Conservation (phyloP, 495 filamentous ascomycete genomes). For the Podospora comata region DNA sequence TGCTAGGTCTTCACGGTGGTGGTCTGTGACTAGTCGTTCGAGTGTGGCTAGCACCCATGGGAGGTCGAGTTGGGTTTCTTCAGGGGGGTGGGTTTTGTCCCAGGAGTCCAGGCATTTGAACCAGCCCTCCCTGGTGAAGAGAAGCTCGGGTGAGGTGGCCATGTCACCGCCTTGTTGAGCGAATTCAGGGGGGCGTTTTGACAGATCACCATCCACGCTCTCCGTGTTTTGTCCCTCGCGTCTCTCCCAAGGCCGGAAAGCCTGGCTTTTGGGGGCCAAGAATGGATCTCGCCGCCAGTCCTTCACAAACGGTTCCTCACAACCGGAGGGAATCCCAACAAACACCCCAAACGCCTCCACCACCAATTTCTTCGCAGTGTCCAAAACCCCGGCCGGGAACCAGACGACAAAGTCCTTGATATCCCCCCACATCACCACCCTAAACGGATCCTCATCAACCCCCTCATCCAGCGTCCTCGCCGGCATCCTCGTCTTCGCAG, state of each 20-base stretch:
- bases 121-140: conserved; percentile 39
- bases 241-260: conserved; percentile 12
- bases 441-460: conserved; percentile 71
- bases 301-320: conserved; percentile 10
- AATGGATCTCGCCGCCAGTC: conserved; percentile 38
- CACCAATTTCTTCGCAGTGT: conserved; percentile 43
- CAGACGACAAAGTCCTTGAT: conserved; percentile 60
- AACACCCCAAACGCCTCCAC: conserved; percentile 69
- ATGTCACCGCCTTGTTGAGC: conserved; percentile 33
- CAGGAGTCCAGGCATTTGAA: conserved; percentile 37
- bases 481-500: conserved; percentile 53
- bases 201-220: not conserved
- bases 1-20: conserved; percentile 53
- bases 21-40: conserved; percentile 48
- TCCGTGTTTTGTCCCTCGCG: conserved; percentile 13
- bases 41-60: conserved; percentile 55
- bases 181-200: conserved; percentile 33
- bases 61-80: conserved; percentile 31
- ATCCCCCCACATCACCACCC: conserved; percentile 76
- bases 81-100: conserved; percentile 2
- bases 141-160: conserved; percentile 34
- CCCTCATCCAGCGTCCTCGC: conserved; percentile 62
- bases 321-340: conserved; percentile 60
- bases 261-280: conserved; percentile 21
- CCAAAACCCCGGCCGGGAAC: conserved; percentile 40